Percentiles rank a stretch among this genome's conserved stretches.
These are phyloP conservation scores for Taiwanofungus camphoratus DNA, from an alignment of 1,284 basidiomycete genomes.

Conservation along the genomic window DNA sequence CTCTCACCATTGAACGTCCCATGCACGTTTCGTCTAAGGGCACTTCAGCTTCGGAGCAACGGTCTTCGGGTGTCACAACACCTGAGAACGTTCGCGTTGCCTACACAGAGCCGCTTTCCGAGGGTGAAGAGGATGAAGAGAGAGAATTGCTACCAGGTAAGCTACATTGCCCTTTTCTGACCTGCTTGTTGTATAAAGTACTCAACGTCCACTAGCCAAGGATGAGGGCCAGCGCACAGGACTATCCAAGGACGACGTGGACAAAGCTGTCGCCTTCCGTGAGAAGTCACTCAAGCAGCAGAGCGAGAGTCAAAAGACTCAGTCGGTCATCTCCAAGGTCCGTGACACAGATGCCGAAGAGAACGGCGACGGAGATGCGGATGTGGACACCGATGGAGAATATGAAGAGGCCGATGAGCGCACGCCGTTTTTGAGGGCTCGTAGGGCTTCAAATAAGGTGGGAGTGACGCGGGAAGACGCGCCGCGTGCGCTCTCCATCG, in stretches of 20 bases:
- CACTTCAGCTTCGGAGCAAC: conserved; percentile 31
- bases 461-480: conserved; percentile 13
- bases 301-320: conserved; percentile 14
- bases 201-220: conserved; percentile 32
- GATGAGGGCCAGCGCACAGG: conserved; percentile 81
- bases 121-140: conserved; percentile 84
- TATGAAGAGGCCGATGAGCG: conserved; percentile 35
- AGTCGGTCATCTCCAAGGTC: too few relatives aligned
- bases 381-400: conserved; percentile 26
- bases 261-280: conserved; percentile 78
- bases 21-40: conserved; percentile 37
- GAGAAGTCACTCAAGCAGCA: conserved; percentile 70
- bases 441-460: conserved; percentile 17
- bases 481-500: conserved; percentile 58
- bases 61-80: conserved; percentile 46
- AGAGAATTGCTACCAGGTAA: conserved; percentile 51
- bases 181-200: background rate
- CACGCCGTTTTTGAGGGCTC: conserved; percentile 33
- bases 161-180: background rate
- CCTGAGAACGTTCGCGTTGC: conserved; percentile 37
- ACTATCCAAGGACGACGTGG: conserved; percentile 62
- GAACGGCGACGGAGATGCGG: conserved; percentile 7
- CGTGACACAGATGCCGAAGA: conserved; percentile 7
- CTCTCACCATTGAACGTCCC: conserved; percentile 76
- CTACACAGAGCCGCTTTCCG: conserved; percentile 85